Percentiles rank a stretch among this genome's conserved stretches.
phyloP scores from a whole-genome alignment of 768 basidiomycete species.

The Termitomyces sp. region DNA sequence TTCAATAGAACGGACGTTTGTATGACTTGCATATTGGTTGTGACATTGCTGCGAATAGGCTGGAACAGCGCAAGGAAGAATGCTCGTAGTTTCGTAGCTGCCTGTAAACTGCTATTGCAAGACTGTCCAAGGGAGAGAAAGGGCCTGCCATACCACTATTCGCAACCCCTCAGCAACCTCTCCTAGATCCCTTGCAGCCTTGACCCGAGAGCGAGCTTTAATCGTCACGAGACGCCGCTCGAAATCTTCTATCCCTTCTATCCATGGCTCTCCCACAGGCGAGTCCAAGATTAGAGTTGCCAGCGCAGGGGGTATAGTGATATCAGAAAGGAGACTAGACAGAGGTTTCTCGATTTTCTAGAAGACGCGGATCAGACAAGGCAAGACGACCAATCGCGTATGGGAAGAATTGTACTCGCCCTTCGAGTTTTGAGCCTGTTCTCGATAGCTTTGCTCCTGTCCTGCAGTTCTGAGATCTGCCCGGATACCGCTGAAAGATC shows the following conservation, averaged over 20 bases:
- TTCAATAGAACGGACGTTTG: constrained; percentile 86
- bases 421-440: constrained; percentile 77
- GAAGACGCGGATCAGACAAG: not conserved
- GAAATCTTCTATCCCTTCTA: constrained; percentile 75
- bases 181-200: constrained; percentile 78
- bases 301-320: constrained; percentile 79
- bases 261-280: constrained; percentile 86
- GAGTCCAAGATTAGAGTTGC: constrained; percentile 80
- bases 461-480: constrained; percentile 93
- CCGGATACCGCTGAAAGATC: constrained; percentile 94
- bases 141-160: constrained; percentile 63
- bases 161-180: constrained; percentile 85
- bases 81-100: constrained; percentile 81
- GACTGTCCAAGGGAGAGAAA: not conserved
- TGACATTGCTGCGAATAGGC: constrained; percentile 77
- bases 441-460: constrained; percentile 88
- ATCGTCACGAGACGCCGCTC: constrained; percentile 69
- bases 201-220: constrained; percentile 75
- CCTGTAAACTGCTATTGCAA: constrained; percentile 43
- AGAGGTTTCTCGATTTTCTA: constrained; percentile 90
- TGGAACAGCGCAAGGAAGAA: constrained; percentile 85
- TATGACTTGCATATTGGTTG: constrained; percentile 90
- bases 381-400: not conserved
- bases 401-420: constrained; percentile 42
- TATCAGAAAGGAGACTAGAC: constrained; percentile 72